Base-by-base conservation (phyloP, 1,284 basidiomycete genomes). In the Pseudozyma hubeiensis region DNA sequence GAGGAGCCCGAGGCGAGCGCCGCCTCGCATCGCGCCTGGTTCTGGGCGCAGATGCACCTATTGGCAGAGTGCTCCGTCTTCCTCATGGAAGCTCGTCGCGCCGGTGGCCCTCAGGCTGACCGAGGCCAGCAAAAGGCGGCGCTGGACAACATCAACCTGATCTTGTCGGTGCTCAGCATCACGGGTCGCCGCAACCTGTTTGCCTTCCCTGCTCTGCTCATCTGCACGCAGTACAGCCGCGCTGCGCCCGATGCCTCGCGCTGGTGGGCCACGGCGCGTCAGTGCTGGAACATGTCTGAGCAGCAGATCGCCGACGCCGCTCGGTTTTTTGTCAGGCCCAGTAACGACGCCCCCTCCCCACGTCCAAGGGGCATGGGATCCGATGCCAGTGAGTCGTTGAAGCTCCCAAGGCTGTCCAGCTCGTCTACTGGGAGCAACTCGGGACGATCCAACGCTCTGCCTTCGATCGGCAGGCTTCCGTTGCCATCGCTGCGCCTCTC, bases 21-120 rank as follows among this genome's bases (percentile, higher is more conserved):
- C 30, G 66, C 85, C n/a, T 75, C 82, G 11, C 71, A 81, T 34
- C 78, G 79, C 7, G 86, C 86, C 6, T 86, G 85, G 81, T 79
- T 85, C 57, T 87, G 85, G 72, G 84, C 85, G 1, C 84, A 86
- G 78, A 86, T 86, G 85, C 86, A 87, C 75, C 79, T 83, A 6
- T 64, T 86, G 6, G 86, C 86, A 17, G 86, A 87, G 64, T 86
- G 85, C 52, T 85, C 85, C 41, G 86, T 86, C 82, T 86, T 86
- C 64, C 85, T 86, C 62, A 81, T 87, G 46, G 85, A 86, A 65
- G 84, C 84, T 9, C 58, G 63, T n/a, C 57, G 56, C 29, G 48
- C 55, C 5, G 61, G 65, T 43, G 61, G 37, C 10, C 56, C 58
- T 7, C 62, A 69, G 55, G 44, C 45, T 13, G 66, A 65, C 24